Evolutionary conservation across 768 basidiomycete genomes (phyloP), one percentile per base, ranked within the genome.

Genomic region (Suillus plorans): DNA sequence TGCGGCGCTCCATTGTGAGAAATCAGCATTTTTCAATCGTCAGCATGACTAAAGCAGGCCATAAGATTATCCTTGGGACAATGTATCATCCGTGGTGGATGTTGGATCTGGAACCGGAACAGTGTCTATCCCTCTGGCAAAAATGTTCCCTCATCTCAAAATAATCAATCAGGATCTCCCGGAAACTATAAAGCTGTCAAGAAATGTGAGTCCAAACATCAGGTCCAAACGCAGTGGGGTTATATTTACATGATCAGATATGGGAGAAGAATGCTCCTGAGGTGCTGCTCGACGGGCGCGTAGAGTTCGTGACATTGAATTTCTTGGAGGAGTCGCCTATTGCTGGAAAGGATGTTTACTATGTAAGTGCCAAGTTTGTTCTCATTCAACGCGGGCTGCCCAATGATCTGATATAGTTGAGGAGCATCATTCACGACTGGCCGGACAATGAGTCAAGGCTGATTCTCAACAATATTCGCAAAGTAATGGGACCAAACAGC

Each of bases 141-240:
- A 68, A 57, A 67, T 62, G 50, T 68, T 69, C 50, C 73, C 72
- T 3, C 70, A 74, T 31, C 47, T 76, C 37, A 72, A 69, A 44
- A 69, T 77, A 42, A 53, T 50, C 4, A 52, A 73, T 36, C 76
- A 76, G 62, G 75, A 76, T 61, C 62, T 76, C 22, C 76, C 73
- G 18, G 71, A 69, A 39, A 68, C 73, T 9, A 44, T 74, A 18
- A 62, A 7, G 16, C 68, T 63, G n/a, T 31, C 31, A 31, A 31
- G 31, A 31, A 31, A 31, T 31, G 31, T 31, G 31, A 31, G 71
- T 6, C 2, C 41, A 41, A 1, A 41, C 9, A 39, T 53, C 37
- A 42, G 34, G 36, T 61, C 25, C 41, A 22, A 22, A 22, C 13
- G 31, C 37, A 42, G 22, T 4, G 34, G 22, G 55, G 2, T 34